A percentile compares a stretch with the other conserved stretches of the same genome.
Conservation (phyloP, 768 basidiomycete species). For the Dictyophora rubrovolvata region DNA sequence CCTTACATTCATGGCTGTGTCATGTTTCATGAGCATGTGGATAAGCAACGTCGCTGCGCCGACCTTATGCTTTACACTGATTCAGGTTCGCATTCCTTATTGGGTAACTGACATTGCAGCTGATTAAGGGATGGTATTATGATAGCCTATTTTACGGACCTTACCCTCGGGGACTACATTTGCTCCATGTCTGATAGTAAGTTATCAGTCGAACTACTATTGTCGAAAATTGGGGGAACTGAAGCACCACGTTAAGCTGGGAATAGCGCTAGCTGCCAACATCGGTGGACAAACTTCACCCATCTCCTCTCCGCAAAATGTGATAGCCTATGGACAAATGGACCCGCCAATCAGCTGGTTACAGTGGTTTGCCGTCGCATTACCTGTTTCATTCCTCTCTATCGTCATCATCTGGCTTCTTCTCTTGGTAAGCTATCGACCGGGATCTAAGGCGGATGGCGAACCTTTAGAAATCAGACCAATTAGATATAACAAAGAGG, state of each 20-base stretch:
- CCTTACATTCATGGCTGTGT: constrained; percentile 89
- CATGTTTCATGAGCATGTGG: constrained; percentile 99
- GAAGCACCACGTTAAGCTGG: constrained; percentile 45
- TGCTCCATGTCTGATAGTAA: constrained; percentile 83
- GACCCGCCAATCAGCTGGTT: constrained; percentile 78
- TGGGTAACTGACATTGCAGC: too few species aligned
- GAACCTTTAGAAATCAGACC: constrained; percentile 75
- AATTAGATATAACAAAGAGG: constrained; percentile 74
- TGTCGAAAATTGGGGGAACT: neutral
- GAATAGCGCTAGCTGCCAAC: constrained; percentile 95
- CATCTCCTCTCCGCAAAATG: constrained; percentile 95
- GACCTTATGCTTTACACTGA: constrained; percentile 91
- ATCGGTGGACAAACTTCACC: constrained; percentile 97
- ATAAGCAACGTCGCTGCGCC: constrained; percentile 99
- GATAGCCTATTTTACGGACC: constrained; percentile 85
- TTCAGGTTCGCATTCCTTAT: constrained; percentile 36
- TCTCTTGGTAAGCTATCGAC: constrained; percentile 72
- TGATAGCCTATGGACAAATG: constrained; percentile 88
- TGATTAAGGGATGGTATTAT: neutral
- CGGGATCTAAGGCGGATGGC: constrained; percentile 60
- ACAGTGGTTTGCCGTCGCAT: constrained; percentile 86
- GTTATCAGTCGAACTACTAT: constrained; percentile 20
- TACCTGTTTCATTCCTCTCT: constrained; percentile 83
- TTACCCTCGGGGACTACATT: constrained; percentile 81
- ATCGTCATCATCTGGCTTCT: constrained; percentile 88